Percentiles rank a stretch among this genome's conserved stretches.
phyloP scores from a whole-genome alignment of 139 green algal genomes.

The Chlamydomonas schloesseri region DNA sequence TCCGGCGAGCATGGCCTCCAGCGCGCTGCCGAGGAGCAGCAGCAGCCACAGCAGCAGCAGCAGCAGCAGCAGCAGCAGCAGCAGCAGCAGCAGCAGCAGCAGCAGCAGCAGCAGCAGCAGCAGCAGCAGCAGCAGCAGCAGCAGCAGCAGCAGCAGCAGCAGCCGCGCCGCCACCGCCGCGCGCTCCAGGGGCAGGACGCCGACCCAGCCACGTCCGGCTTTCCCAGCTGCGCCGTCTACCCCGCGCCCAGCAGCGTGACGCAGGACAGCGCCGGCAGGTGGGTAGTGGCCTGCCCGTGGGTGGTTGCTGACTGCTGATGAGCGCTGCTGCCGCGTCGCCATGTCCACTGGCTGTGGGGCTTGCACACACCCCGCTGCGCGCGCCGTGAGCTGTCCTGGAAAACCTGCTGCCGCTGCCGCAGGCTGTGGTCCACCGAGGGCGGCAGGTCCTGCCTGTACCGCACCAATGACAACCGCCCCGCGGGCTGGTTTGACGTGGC shows the following conservation, averaged over 20 bases:
- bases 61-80: neutral
- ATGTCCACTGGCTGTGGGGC: no score
- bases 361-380: no score
- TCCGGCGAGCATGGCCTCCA: no score
- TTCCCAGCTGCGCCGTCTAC: conserved; percentile 4
- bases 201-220: neutral
- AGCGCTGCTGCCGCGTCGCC: no score
- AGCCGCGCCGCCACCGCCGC: neutral
- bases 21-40: no score
- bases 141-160: neutral
- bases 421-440: conserved; percentile 30
- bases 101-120: no score
- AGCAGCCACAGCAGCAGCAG: neutral
- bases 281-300: neutral
- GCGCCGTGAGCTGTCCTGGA: no score
- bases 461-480: neutral
- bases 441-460: conserved; percentile 25
- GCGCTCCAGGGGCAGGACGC: neutral
- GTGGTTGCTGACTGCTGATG: neutral
- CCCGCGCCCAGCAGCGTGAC: neutral
- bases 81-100: neutral
- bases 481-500: neutral
- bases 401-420: no score
- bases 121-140: no score
- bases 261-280: conserved; percentile 18